Evolutionary conservation across 2,329 filamentous ascomycete genomes (phyloP).

Genomic region (Colletotrichum higginsianum): DNA sequence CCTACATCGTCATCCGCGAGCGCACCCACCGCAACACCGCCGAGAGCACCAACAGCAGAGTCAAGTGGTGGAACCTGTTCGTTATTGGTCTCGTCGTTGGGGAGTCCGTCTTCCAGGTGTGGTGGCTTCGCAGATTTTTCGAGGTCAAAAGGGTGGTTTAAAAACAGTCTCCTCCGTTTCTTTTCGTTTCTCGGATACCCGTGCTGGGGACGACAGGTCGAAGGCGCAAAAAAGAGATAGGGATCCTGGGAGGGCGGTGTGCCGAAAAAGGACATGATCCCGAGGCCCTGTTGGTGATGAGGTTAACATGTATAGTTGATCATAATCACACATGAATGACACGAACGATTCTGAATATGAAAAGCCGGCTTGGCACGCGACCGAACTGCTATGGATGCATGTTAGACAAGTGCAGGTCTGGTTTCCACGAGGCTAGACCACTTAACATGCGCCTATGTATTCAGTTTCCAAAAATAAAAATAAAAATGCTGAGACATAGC

Average conservation of each 20-base stretch:
- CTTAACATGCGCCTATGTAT: neutral
- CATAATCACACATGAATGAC: conserved; percentile 37
- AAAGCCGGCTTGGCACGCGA: neutral
- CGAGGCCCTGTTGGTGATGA: neutral
- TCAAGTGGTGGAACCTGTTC: conserved; percentile 99
- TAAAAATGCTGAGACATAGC: no score
- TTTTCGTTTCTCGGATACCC: conserved; percentile 31
- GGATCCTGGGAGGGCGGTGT: neutral
- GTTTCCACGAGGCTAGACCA: neutral
- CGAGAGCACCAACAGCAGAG: conserved; percentile 95
- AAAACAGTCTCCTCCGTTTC: conserved; percentile 40
- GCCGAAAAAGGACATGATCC: neutral
- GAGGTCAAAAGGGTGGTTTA: conserved; percentile 83
- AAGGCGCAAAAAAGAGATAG: conserved; percentile 25
- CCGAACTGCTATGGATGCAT: no score
- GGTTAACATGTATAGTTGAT: conserved; percentile 30
- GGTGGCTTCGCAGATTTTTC: conserved; percentile 99
- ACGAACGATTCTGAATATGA: conserved; percentile 19
- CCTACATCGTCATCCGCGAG: conserved; percentile 96
- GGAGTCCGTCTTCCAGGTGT: conserved; percentile 97
- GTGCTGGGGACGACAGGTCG: conserved; percentile 25
- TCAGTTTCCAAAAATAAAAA: no score
- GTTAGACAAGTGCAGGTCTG: no score
- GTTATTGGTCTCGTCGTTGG: conserved; percentile 90
- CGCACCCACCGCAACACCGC: conserved; percentile 98